These are phyloP conservation scores for Fusarium annulatum DNA, from an alignment of 2,329 filamentous ascomycete genomes.

Conservation along the genomic window DNA sequence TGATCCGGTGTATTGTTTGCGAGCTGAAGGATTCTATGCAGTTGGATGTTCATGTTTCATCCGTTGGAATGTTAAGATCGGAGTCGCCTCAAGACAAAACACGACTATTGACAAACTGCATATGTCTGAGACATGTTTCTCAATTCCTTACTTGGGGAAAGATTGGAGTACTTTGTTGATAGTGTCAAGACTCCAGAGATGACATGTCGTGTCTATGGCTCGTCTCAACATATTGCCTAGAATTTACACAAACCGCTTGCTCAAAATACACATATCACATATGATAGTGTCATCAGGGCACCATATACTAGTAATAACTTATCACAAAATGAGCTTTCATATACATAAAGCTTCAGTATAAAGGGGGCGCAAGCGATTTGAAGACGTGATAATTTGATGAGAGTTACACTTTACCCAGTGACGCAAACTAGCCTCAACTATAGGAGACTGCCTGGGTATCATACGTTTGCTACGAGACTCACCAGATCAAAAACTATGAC, in stretches of 20 bases:
- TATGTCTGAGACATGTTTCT: not conserved
- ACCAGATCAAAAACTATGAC: not conserved
- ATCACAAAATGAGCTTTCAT: not conserved
- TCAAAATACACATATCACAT: no score
- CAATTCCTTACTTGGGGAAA: not conserved
- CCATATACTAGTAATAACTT: not conserved
- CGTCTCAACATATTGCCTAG: not conserved
- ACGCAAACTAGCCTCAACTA: no score
- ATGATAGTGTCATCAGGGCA: accelerated
- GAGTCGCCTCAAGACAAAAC: not conserved
- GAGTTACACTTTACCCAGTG: not conserved
- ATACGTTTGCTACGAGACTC: not conserved
- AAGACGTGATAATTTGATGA: not conserved
- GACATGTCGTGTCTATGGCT: not conserved
- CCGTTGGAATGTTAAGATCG: not conserved
- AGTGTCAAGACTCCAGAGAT: not conserved
- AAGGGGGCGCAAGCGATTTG: not conserved
- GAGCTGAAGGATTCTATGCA: not conserved
- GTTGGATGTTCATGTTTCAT: not conserved
- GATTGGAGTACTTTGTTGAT: not conserved
- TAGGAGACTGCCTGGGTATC: not conserved
- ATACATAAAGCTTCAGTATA: not conserved
- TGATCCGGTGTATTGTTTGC: not conserved
- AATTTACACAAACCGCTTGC: not conserved
- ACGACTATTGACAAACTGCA: not conserved